Percentiles rank a stretch among this genome's conserved stretches.
Conservation (phyloP, 202 grass and related monocot genomes). For the Musa balbisiana region DNA sequence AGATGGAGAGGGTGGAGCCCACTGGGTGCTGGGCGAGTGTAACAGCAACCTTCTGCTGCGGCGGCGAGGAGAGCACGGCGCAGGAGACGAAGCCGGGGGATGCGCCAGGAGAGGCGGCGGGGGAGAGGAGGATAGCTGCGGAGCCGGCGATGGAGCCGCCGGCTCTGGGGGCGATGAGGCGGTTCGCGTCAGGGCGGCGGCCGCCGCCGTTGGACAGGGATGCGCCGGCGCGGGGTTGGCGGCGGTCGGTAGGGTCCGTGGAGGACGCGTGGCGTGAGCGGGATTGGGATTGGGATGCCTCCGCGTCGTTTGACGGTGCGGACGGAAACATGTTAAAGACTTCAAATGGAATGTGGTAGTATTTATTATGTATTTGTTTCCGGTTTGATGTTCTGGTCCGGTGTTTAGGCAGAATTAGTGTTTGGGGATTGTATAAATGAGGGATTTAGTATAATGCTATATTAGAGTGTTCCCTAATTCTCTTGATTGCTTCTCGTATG, state of each 20-base stretch:
- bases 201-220: conserved; percentile 51
- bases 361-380: too few relatives aligned
- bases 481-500: too few relatives aligned
- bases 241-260: not conserved
- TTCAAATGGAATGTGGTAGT: too few relatives aligned
- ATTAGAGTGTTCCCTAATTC: too few relatives aligned
- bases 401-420: too few relatives aligned
- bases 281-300: not conserved
- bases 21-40: not conserved
- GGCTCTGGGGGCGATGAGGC: conserved; percentile 43
- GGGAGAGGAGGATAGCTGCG: not conserved
- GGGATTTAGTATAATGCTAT: too few relatives aligned
- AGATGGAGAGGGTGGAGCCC: not conserved
- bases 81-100: conserved; percentile 1
- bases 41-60: not conserved
- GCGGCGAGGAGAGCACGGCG: too few relatives aligned
- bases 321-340: too few relatives aligned
- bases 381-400: too few relatives aligned
- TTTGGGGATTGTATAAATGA: too few relatives aligned
- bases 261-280: not conserved
- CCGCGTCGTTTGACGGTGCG: too few relatives aligned
- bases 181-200: conserved; percentile 58
- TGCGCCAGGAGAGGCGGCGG: not conserved
- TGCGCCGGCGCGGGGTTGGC: conserved; percentile 10
- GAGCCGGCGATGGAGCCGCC: conserved; percentile 4